Evolutionary conservation across 148 eudicot genomes (phyloP).

Genomic region (Amaranthus hypochondriacus): DNA sequence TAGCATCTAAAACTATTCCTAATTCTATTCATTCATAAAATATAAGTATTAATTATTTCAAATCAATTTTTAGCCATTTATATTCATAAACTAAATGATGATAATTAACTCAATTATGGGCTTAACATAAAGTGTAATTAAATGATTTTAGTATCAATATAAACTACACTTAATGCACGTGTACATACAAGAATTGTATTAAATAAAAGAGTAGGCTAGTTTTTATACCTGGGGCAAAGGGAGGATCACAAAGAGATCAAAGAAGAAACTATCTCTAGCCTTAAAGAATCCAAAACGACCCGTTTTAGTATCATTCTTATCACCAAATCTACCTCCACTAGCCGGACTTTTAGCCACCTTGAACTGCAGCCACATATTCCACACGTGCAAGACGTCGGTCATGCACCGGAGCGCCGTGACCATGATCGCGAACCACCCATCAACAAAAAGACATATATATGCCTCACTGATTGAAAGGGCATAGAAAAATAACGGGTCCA

Average conservation of each 20-base stretch:
- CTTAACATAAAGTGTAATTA: too few relatives aligned
- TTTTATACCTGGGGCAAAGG: constrained; percentile 83
- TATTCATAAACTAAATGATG: too few relatives aligned
- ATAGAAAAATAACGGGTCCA: constrained; percentile 90
- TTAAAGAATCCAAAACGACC: constrained; percentile 45
- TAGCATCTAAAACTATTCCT: too few relatives aligned
- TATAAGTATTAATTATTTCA: too few relatives aligned
- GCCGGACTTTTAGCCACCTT: constrained; percentile 37
- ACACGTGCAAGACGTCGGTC: constrained; percentile 69
- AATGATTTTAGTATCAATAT: too few relatives aligned
- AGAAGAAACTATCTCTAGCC: constrained; percentile 55
- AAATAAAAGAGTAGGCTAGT: neutral
- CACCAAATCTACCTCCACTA: constrained; percentile 3
- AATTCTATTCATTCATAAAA: too few relatives aligned
- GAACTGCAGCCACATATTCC: constrained; percentile 85
- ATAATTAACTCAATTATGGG: too few relatives aligned
- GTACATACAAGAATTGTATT: too few relatives aligned
- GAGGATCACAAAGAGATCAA: constrained; percentile 80
- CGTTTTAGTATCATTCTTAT: constrained; percentile 4
- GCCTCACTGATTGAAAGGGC: constrained; percentile 66
- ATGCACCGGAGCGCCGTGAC: constrained; percentile 74
- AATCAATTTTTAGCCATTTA: too few relatives aligned
- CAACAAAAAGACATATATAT: constrained; percentile 76
- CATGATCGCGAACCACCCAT: constrained; percentile 82
- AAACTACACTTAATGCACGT: too few relatives aligned